These are phyloP conservation scores for Lathyrus sativus DNA, from an alignment of 306 rosid species.

Conservation along the genomic window DNA sequence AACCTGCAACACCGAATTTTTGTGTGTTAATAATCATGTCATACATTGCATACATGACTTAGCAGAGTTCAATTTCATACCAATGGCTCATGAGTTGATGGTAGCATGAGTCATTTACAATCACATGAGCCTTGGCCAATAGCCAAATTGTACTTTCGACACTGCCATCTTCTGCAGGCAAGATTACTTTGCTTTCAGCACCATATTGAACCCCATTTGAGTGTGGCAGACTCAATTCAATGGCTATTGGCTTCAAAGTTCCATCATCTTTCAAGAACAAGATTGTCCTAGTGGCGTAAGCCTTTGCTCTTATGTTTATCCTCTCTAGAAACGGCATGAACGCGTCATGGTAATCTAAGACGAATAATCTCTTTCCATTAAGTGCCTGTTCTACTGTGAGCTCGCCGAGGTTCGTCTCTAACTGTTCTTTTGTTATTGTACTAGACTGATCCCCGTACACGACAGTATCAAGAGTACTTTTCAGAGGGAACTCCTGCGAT, in stretches of 20 bases:
- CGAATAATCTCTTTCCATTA: conserved; percentile 50
- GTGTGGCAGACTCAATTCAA: conserved; percentile 66
- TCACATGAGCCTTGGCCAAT: conserved; percentile 71
- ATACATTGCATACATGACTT: too few relatives aligned
- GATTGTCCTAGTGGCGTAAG: conserved; percentile 66
- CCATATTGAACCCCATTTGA: conserved; percentile 63
- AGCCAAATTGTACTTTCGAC: conserved; percentile 64
- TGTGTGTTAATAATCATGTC: neutral
- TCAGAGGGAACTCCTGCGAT: conserved; percentile 66
- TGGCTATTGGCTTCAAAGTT: conserved; percentile 68
- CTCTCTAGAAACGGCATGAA: conserved; percentile 58
- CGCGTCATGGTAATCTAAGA: conserved; percentile 70
- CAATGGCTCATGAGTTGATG: conserved; percentile 80
- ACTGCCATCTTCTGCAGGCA: conserved; percentile 54
- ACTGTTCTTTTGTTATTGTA: conserved; percentile 48
- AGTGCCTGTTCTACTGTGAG: conserved; percentile 63
- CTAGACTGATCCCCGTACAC: conserved; percentile 64
- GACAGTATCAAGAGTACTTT: conserved; percentile 52
- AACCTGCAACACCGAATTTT: conserved; percentile 46
- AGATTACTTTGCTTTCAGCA: conserved; percentile 49
- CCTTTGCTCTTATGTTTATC: conserved; percentile 53
- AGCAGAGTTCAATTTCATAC: conserved; percentile 26
- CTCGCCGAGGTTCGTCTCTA: conserved; percentile 50
- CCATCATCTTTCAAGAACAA: conserved; percentile 66
- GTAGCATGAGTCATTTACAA: conserved; percentile 65